These are phyloP conservation scores for Mrakia frigida DNA, from an alignment of 768 basidiomycete species.

Conservation along the genomic window DNA sequence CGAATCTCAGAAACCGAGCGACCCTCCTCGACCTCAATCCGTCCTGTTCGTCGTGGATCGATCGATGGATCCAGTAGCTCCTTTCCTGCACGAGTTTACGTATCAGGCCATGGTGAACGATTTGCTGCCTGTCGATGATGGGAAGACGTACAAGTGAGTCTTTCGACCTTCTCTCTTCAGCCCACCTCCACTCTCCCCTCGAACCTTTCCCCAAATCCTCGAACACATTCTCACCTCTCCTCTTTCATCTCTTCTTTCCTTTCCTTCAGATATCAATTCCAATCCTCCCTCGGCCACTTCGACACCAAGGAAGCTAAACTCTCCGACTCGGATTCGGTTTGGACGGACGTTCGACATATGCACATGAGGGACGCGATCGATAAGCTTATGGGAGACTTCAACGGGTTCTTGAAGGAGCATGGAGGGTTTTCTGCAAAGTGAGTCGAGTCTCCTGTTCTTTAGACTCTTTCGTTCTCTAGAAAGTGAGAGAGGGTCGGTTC, in stretches of 20 bases:
- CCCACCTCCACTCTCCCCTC: background rate
- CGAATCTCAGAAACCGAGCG: slow-evolving; percentile 40
- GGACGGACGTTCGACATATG: slow-evolving; percentile 90
- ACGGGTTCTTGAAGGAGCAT: slow-evolving; percentile 86
- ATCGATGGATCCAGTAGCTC: slow-evolving; percentile 87
- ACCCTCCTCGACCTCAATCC: slow-evolving; percentile 59
- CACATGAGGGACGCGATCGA: slow-evolving; percentile 99
- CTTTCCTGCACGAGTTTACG: slow-evolving; percentile 93
- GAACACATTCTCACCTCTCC: background rate
- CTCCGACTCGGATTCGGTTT: slow-evolving; percentile 81
- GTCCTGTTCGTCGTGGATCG: slow-evolving; percentile 90
- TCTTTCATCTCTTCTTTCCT: background rate
- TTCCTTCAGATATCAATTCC: slow-evolving; percentile 77
- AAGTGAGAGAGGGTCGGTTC: background rate
- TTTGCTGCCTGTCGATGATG: slow-evolving; percentile 79
- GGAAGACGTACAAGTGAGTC: slow-evolving; percentile 75
- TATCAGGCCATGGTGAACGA: slow-evolving; percentile 99
- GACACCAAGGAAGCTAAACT: slow-evolving; percentile 87
- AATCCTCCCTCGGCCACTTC: slow-evolving; percentile 71
- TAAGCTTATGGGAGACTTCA: slow-evolving; percentile 93
- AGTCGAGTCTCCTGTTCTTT: slow-evolving; percentile 36
- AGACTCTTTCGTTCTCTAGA: background rate
- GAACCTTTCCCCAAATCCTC: background rate
- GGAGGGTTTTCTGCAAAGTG: slow-evolving; percentile 83
- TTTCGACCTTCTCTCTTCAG: background rate